phyloP scores from a whole-genome alignment of 2,329 filamentous ascomycete genomes.

The Periconia sp. region DNA sequence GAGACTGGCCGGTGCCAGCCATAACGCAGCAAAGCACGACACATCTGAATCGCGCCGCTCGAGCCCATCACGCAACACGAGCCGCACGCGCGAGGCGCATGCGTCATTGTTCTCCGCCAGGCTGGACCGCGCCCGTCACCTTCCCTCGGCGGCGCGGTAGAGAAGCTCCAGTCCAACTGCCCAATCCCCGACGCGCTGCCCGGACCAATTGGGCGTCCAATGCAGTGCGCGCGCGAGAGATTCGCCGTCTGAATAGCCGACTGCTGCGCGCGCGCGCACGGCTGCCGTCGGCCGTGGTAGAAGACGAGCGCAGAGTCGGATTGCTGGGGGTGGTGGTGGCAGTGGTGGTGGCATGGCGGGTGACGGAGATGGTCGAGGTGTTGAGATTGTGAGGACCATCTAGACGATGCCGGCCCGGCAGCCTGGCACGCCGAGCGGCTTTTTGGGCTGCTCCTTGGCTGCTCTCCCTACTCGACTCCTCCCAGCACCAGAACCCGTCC shows the following conservation, averaged over 20 bases:
- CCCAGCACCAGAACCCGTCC: constrained; percentile 12
- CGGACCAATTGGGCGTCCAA: too few species aligned
- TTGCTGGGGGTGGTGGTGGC: too few species aligned
- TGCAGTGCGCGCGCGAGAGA: too few species aligned
- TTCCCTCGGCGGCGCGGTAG: not conserved
- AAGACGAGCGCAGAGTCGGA: too few species aligned
- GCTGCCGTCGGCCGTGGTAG: too few species aligned
- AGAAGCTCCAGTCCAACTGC: constrained; percentile 8
- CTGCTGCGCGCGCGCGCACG: too few species aligned
- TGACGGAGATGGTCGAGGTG: not conserved
- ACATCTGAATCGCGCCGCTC: constrained; percentile 28
- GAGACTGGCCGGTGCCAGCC: constrained; percentile 20
- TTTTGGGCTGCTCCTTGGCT: constrained; percentile 18
- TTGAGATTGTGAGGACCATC: constrained; percentile 6
- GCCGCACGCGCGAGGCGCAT: constrained; percentile 17
- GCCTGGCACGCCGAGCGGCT: constrained; percentile 16
- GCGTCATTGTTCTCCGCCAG: constrained; percentile 29
- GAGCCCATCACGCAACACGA: constrained; percentile 21
- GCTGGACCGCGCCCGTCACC: constrained; percentile 22
- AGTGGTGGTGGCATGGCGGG: not conserved
- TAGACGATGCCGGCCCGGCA: constrained; percentile 14
- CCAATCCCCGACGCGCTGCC: not conserved
- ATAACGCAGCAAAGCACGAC: constrained; percentile 28
- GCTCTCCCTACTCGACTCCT: constrained; percentile 13
- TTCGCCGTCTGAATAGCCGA: too few species aligned